These are phyloP conservation scores for Penicillium crustosum DNA, from an alignment of 2,329 filamentous ascomycete species.

Conservation along the genomic window DNA sequence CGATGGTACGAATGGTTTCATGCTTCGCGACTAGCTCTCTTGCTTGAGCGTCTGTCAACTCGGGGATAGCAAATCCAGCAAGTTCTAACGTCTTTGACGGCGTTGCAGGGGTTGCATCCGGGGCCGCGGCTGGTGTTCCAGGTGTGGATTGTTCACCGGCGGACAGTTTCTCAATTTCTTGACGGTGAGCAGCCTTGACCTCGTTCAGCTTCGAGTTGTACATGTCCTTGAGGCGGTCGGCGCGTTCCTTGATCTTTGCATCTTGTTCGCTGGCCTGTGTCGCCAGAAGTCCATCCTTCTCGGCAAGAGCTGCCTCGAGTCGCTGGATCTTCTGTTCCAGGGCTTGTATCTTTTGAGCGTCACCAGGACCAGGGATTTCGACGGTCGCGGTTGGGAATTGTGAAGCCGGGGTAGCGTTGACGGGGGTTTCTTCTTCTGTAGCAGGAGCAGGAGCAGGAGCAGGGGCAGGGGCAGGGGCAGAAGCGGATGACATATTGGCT, in stretches of 20 bases:
- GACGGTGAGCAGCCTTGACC: slow-evolving; percentile 50
- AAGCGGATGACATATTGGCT: slow-evolving; percentile 38
- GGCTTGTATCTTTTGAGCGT: slow-evolving; percentile 59
- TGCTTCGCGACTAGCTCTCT: slow-evolving; percentile 53
- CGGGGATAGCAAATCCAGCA: slow-evolving; percentile 22
- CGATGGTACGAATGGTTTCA: slow-evolving; percentile 49
- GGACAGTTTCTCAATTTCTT: slow-evolving; percentile 51
- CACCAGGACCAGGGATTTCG: slow-evolving; percentile 22
- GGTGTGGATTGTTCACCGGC: slow-evolving; percentile 41
- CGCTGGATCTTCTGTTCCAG: slow-evolving; percentile 61
- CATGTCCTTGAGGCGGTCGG: slow-evolving; percentile 63
- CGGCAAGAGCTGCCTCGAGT: slow-evolving; percentile 53
- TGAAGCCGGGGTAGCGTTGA: slow-evolving; percentile 34
- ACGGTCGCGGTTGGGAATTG: slow-evolving; percentile 33
- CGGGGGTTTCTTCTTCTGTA: slow-evolving; percentile 47
- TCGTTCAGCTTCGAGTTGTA: slow-evolving; percentile 68
- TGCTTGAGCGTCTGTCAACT: slow-evolving; percentile 52
- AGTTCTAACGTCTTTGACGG: slow-evolving; percentile 36
- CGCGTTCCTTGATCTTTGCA: slow-evolving; percentile 47
- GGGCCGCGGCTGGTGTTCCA: slow-evolving; percentile 22
- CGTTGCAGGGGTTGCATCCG: slow-evolving; percentile 29
- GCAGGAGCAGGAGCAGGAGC: slow-evolving; percentile 16
- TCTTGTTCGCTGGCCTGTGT: slow-evolving; percentile 54
- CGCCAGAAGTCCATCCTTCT: slow-evolving; percentile 48
- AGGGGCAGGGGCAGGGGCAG: slow-evolving; percentile 11